Evolutionary conservation across 306 rosid genomes (phyloP).

Genomic region (Glycyrrhiza uralensis): DNA sequence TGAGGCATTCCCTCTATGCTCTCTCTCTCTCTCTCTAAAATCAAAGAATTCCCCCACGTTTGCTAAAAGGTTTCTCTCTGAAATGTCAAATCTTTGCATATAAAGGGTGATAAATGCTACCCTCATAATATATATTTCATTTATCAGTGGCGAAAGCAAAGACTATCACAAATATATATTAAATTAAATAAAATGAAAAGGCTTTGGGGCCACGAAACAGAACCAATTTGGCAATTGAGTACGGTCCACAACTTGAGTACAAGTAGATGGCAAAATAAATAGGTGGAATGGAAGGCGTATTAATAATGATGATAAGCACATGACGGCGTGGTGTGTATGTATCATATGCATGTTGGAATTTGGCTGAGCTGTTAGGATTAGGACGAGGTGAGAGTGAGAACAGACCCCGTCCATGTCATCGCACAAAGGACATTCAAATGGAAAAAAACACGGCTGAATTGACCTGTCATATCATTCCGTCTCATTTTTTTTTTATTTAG

Average conservation of each 20-base stretch:
- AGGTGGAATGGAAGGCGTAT: no score
- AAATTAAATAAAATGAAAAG: background rate
- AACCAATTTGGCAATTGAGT: background rate
- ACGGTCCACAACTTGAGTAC: background rate
- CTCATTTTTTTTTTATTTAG: no score
- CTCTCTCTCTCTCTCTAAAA: background rate
- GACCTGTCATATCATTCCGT: no score
- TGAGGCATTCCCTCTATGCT: background rate
- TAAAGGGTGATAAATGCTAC: background rate
- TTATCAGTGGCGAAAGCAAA: background rate
- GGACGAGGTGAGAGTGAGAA: no score
- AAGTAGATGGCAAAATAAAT: background rate
- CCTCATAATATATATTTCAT: background rate
- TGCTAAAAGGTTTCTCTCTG: background rate
- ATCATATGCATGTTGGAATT: no score
- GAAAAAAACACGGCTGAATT: no score
- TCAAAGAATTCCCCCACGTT: background rate
- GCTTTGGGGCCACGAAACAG: conserved; percentile 5
- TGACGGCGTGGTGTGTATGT: no score
- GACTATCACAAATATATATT: background rate
- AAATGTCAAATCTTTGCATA: background rate
- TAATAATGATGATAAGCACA: no score
- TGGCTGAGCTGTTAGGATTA: no score
- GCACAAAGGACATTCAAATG: no score
- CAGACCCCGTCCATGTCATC: no score